A percentile compares a stretch with the other conserved stretches of the same genome.
These are phyloP conservation scores for Actinomucor elegans DNA, from an alignment of 371 early-diverging fungal genomes.

Conservation along the genomic window DNA sequence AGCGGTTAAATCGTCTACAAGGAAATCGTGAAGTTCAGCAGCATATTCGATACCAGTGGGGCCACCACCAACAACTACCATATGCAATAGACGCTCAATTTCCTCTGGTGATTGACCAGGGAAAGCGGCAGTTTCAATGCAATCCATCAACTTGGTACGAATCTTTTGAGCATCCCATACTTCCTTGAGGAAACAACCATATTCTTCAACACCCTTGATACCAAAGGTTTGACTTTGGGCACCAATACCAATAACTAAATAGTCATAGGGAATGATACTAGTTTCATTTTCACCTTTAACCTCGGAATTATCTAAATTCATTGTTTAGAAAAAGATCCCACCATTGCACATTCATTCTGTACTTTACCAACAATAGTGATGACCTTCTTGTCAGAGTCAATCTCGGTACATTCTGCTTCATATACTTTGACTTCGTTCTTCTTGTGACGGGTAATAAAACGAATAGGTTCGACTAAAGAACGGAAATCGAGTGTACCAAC, in stretches of 20 bases:
- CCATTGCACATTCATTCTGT: neutral
- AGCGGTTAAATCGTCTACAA: conserved; percentile 77
- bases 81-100: conserved; percentile 80
- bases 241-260: conserved; percentile 87
- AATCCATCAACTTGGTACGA: conserved; percentile 83
- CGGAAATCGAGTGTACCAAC: conserved; percentile 87
- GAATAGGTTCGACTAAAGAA: conserved; percentile 86
- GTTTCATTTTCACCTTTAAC: conserved; percentile 62
- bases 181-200: conserved; percentile 88
- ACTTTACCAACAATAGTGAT: conserved; percentile 69
- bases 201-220: conserved; percentile 83
- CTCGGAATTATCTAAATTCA: conserved; percentile 67
- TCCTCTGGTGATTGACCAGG: conserved; percentile 77
- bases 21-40: conserved; percentile 92
- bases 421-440: conserved; percentile 77
- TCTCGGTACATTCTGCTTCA: conserved; percentile 86
- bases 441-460: conserved; percentile 89
- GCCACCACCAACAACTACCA: conserved; percentile 96
- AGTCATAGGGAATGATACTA: conserved; percentile 79
- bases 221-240: conserved; percentile 91
- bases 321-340: neutral
- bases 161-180: conserved; percentile 91
- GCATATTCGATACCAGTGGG: conserved; percentile 97
- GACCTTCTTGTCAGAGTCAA: conserved; percentile 75
- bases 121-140: conserved; percentile 88